Conservation (phyloP, 2,329 filamentous ascomycete genomes). For the Colletotrichum agaves region DNA sequence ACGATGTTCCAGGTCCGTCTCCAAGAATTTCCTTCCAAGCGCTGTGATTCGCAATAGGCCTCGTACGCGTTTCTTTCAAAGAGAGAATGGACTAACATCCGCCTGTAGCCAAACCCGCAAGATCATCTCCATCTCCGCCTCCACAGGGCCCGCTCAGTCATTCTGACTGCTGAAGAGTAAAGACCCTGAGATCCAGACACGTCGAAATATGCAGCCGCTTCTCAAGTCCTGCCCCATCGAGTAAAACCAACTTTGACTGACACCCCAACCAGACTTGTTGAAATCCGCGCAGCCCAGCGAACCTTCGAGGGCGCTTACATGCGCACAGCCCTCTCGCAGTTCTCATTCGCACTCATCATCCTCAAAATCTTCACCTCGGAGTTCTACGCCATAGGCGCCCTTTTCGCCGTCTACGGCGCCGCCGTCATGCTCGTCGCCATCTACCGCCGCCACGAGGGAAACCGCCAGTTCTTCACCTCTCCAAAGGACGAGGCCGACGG, state of each 20-base stretch:
- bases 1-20: constrained; percentile 35
- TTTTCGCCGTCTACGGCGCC: constrained; percentile 92
- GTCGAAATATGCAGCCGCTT: background rate
- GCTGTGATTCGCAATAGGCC: background rate
- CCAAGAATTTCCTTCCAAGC: background rate
- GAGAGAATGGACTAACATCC: background rate
- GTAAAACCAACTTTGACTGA: background rate
- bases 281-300: constrained; percentile 92
- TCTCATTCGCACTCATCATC: constrained; percentile 93
- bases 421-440: constrained; percentile 85
- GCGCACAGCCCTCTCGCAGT: constrained; percentile 92
- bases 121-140: constrained; percentile 82
- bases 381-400: constrained; percentile 96
- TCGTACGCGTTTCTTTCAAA: background rate
- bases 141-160: constrained; percentile 84
- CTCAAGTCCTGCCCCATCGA: background rate
- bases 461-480: constrained; percentile 88
- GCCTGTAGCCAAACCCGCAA: constrained; percentile 68
- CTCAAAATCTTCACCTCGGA: constrained; percentile 97
- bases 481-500: constrained; percentile 46
- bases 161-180: constrained; percentile 82
- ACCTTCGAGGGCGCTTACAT: constrained; percentile 98
- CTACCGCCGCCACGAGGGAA: constrained; percentile 90
- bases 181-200: constrained; percentile 35
- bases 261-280: constrained; percentile 72